These are phyloP conservation scores for Aspergillus ibericus DNA, from an alignment of 2,329 filamentous ascomycete species.

Conservation along the genomic window DNA sequence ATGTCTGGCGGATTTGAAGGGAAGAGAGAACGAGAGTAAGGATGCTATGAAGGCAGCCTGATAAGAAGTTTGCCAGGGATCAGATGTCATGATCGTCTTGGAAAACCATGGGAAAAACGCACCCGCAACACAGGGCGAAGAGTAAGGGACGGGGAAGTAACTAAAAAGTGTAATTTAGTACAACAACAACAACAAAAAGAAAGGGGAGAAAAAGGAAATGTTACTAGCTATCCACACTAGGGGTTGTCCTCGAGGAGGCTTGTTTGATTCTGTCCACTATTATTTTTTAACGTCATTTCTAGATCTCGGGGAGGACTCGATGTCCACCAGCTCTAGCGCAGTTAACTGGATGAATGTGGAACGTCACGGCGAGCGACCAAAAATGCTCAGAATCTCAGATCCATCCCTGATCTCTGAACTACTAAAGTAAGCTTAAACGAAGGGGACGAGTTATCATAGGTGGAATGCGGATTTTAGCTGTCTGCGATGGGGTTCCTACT, in stretches of 20 bases:
- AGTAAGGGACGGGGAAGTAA: too few species aligned
- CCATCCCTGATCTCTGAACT: background rate
- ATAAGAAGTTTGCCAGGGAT: background rate
- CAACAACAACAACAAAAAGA: too few species aligned
- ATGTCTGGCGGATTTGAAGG: constrained; percentile 47
- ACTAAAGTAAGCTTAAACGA: constrained; percentile 4
- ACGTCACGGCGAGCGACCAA: background rate
- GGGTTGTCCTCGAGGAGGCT: too few species aligned
- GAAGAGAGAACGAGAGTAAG: constrained; percentile 16
- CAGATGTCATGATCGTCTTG: background rate
- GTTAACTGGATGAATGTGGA: background rate
- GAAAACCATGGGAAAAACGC: background rate
- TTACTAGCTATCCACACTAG: too few species aligned
- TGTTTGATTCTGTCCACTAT: too few species aligned
- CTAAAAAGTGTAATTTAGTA: too few species aligned
- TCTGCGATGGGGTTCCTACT: background rate
- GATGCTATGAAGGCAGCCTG: constrained; percentile 19
- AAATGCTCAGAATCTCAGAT: background rate
- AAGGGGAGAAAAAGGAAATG: too few species aligned
- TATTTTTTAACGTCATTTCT: too few species aligned
- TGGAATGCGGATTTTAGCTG: background rate
- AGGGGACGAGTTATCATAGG: background rate
- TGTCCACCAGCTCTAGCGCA: too few species aligned
- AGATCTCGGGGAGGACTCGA: too few species aligned
- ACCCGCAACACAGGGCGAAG: background rate